A percentile compares a stretch with the other conserved stretches of the same genome.
These are phyloP conservation scores for Lumnitzera racemosa DNA, from an alignment of 345 rosid genomes.

Conservation along the genomic window DNA sequence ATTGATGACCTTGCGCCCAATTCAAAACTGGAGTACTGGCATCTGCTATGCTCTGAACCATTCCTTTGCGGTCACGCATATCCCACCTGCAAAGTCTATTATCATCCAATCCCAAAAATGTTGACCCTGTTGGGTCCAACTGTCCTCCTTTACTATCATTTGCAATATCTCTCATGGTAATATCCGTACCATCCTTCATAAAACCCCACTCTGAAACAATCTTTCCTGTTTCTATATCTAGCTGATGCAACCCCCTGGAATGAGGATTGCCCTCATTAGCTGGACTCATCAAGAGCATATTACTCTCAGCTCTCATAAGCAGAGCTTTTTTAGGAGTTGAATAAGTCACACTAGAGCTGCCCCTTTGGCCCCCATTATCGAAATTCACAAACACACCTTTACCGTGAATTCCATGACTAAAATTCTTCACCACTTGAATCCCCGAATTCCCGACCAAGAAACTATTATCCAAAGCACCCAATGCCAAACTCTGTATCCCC, in stretches of 20 bases:
- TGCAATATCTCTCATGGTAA: conserved; percentile 85
- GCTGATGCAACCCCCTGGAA: conserved; percentile 82
- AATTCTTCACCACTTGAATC: conserved; percentile 91
- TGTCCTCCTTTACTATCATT: conserved; percentile 94
- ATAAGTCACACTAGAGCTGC: conserved; percentile 29
- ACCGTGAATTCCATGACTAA: conserved; percentile 87
- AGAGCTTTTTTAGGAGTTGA: conserved; percentile 83
- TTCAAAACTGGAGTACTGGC: conserved; percentile 65
- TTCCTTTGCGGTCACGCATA: conserved; percentile 87
- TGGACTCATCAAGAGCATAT: conserved; percentile 97
- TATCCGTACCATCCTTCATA: conserved; percentile 92
- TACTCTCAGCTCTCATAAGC: conserved; percentile 96
- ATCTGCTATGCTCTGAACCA: conserved; percentile 82
- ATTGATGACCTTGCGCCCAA: conserved; percentile 97
- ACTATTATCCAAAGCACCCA: conserved; percentile 94
- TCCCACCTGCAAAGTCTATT: conserved; percentile 99
- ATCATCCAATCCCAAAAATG: conserved; percentile 90
- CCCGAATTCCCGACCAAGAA: conserved; percentile 89
- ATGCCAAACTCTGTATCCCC: conserved; percentile 92
- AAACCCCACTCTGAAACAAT: conserved; percentile 88
- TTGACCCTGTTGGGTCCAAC: conserved; percentile 91
- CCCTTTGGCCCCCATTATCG: conserved; percentile 28
- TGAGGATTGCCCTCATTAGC: conserved; percentile 56
- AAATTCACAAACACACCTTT: conserved; percentile 89
- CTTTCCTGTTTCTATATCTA: conserved; percentile 92